A percentile compares a stretch with the other conserved stretches of the same genome.
Conservation (phyloP, 2,329 filamentous ascomycete genomes). For the Dichotomopilus funicola region DNA sequence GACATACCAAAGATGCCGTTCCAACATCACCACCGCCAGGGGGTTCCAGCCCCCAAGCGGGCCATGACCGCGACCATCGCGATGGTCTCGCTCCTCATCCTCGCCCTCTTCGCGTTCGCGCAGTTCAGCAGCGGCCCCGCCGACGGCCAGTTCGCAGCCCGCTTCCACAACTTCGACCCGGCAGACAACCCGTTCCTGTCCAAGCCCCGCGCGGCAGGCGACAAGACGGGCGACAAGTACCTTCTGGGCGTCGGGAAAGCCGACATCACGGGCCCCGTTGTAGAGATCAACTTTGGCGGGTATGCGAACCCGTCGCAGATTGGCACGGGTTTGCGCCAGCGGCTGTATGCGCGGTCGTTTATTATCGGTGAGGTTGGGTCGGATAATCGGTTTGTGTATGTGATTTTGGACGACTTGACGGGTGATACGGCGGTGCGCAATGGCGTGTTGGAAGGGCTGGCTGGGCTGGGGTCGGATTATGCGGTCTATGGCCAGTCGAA, state of each 20-base stretch:
- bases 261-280: slow-evolving; percentile 63
- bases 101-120: slow-evolving; percentile 29
- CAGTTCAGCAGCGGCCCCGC: slow-evolving; percentile 14
- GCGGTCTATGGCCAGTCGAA: slow-evolving; percentile 70
- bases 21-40: slow-evolving; percentile 2
- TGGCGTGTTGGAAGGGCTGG: slow-evolving; percentile 69
- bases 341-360: slow-evolving; percentile 80
- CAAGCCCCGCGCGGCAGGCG: slow-evolving; percentile 14
- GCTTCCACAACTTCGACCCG: slow-evolving; percentile 19
- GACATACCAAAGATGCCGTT: slow-evolving; percentile 9
- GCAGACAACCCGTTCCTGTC: slow-evolving; percentile 9
- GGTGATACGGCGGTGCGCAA: slow-evolving; percentile 83
- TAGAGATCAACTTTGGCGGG: slow-evolving; percentile 85
- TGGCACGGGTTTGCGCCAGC: slow-evolving; percentile 77
- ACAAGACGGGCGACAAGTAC: slow-evolving; percentile 35
- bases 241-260: slow-evolving; percentile 48
- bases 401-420: slow-evolving; percentile 78
- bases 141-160: slow-evolving; percentile 11
- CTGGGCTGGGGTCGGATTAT: slow-evolving; percentile 62
- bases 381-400: slow-evolving; percentile 70
- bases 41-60: slow-evolving; percentile 4
- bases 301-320: slow-evolving; percentile 74
- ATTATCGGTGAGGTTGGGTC: slow-evolving; percentile 66
- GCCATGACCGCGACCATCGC: slow-evolving; percentile 21
- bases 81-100: slow-evolving; percentile 30